These are phyloP conservation scores for Spongospora subterranea DNA, from an alignment of 208 protist genomes.

Conservation along the genomic window DNA sequence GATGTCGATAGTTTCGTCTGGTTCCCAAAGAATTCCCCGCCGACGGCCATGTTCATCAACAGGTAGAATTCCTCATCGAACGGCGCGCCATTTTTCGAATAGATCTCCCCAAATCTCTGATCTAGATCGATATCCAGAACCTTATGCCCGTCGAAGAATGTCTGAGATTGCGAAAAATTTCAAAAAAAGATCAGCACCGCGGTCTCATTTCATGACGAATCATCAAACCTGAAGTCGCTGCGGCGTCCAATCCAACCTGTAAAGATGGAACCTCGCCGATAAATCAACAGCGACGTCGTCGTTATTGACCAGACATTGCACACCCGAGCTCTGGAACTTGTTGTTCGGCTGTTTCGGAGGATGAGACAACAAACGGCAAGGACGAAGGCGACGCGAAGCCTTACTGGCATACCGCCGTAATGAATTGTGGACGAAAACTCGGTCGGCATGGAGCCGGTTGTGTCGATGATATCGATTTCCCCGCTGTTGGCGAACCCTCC, in stretches of 20 bases:
- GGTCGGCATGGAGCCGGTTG: slow-evolving; percentile 54
- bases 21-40: slow-evolving; percentile 50
- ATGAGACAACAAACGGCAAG: background rate
- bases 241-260: slow-evolving; percentile 52
- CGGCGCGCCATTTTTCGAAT: slow-evolving; percentile 27
- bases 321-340: slow-evolving; percentile 42
- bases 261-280: background rate
- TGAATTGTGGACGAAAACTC: slow-evolving; percentile 60
- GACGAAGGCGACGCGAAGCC: background rate
- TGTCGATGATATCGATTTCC: slow-evolving; percentile 70
- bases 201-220: too few relatives aligned
- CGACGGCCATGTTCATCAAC: slow-evolving; percentile 65
- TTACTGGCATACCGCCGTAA: background rate
- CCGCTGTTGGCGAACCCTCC: slow-evolving; percentile 65
- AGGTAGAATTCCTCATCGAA: slow-evolving; percentile 70
- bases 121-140: slow-evolving; percentile 37
- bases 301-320: slow-evolving; percentile 31
- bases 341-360: background rate
- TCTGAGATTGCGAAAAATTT: background rate
- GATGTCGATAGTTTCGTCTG: background rate
- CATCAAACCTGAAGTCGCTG: background rate
- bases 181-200: background rate
- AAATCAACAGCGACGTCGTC: slow-evolving; percentile 13
- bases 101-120: background rate
- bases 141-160: slow-evolving; percentile 51